These are phyloP conservation scores for Paratinospora sagittata DNA, from an alignment of 164 flowering plant species.

Conservation along the genomic window DNA sequence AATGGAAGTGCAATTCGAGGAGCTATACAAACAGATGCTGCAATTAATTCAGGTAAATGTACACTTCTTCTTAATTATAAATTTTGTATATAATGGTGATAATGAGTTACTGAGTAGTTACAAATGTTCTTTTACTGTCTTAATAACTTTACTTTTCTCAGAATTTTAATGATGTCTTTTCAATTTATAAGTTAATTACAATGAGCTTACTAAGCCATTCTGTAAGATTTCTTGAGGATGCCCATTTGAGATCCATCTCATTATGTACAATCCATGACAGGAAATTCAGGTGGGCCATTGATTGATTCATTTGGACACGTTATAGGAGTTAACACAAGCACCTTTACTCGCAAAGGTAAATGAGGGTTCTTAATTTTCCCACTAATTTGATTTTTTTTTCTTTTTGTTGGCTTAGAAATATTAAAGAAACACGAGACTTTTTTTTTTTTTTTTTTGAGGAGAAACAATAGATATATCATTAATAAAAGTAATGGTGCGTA, in stretches of 20 bases:
- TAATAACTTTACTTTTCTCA: no score
- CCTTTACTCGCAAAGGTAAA: constrained; percentile 89
- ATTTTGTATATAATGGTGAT: background rate
- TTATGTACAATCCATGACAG: constrained; percentile 28
- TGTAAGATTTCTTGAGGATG: background rate
- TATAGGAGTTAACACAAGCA: constrained; percentile 89
- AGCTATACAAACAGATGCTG: constrained; percentile 93
- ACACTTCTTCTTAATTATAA: background rate
- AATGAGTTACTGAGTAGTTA: background rate
- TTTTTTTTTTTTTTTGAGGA: no score
- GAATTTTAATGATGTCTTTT: no score
- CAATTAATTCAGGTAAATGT: constrained; percentile 72
- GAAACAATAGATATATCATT: no score
- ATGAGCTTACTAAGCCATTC: background rate
- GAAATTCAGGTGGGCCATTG: constrained; percentile 93
- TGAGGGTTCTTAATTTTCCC: background rate
- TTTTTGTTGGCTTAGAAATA: background rate
- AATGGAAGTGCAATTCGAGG: constrained; percentile 76
- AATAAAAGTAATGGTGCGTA: no score
- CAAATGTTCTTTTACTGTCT: background rate
- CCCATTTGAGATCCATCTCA: background rate
- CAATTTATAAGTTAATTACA: background rate
- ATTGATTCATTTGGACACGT: constrained; percentile 82
- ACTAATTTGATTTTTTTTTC: background rate
- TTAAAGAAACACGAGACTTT: background rate